Base-by-base conservation (phyloP, 1,284 basidiomycete genomes). In the Leucoagaricus sp. region DNA sequence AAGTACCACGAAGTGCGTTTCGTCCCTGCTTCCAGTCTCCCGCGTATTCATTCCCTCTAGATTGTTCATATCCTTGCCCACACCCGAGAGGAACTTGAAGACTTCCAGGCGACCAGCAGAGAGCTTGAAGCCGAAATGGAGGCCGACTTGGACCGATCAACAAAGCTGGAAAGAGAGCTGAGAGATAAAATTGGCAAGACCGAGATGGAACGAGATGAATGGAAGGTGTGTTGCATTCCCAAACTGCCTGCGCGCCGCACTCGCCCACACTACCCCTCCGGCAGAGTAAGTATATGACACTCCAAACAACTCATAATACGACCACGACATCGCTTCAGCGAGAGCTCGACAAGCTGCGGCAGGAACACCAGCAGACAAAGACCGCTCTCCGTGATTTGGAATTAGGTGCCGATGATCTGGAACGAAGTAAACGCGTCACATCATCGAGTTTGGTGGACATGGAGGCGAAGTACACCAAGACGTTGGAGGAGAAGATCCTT, bases 371-470 rank as follows among this genome's bases (percentile, higher is more conserved):
- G 70, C 84, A 83, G 60, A 77, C 86, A 57, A 93, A 92, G 71
- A 77, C 93, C 23, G 89, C 93, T 64, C 75, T 94, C 28, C 86
- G 93, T 10, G 94, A 96, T 65, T 79, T 97, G 49, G 95, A 98
- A 73, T 89, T 97, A 85, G 95, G 95, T 34, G 97, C 97, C 67
- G 95, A 98, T 67, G 94, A 97, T 73, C 79, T 98, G 58, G 95
- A 98, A 71, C 79, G 93, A 62, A 95, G 90, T 69, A 94, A 96
- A 67, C 85, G 94, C 21, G 94, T 94, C 52, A 93, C 96, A 28
- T 87, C 90, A 2, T 96, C 94, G 31, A 96, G 93, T 63, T 76
- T 98, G 57, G 87, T 90, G 1, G 97, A 99, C 72, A 81, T 94
- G 67, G 96, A 99, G 75, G 80, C 83, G 61, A 94, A 90, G 69